Conservation (phyloP, 1,284 basidiomycete genomes). For the Cerrena zonata region DNA sequence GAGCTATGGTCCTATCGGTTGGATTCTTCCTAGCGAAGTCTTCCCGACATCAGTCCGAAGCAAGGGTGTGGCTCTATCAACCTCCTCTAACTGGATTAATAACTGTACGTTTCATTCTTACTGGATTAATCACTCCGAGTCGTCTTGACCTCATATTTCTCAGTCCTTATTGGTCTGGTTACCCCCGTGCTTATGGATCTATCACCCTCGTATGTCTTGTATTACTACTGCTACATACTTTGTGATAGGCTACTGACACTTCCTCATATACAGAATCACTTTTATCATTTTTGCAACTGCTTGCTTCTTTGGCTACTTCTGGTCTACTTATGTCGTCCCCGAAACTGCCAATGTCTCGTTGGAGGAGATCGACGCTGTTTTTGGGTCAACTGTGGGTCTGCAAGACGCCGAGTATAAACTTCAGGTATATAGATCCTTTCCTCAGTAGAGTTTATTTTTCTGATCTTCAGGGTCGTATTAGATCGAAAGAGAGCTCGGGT, state of each 20-base stretch:
- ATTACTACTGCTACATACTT: neutral
- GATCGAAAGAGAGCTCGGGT: constrained; percentile 4
- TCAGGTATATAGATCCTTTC: constrained; percentile 35
- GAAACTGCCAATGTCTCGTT: constrained; percentile 73
- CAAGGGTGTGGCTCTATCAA: constrained; percentile 79
- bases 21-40: constrained; percentile 78
- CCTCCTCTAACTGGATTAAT: constrained; percentile 78
- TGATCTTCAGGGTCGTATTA: neutral
- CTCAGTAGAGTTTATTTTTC: neutral
- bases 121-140: neutral
- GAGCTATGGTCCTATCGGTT: constrained; percentile 81
- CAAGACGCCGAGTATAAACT: constrained; percentile 46
- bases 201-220: constrained; percentile 48
- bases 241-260: constrained; percentile 5
- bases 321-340: constrained; percentile 64
- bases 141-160: constrained; percentile 3
- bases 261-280: constrained; percentile 46
- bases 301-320: constrained; percentile 59
- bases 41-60: constrained; percentile 84
- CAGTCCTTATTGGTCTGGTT: constrained; percentile 75
- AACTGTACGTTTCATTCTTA: constrained; percentile 50
- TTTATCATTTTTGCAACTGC: constrained; percentile 64
- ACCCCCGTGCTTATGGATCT: constrained; percentile 67
- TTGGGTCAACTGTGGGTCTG: constrained; percentile 49
- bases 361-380: constrained; percentile 71